Conservation (phyloP, 106 monocot genomes). For the Alisma plantagoaquatica region DNA sequence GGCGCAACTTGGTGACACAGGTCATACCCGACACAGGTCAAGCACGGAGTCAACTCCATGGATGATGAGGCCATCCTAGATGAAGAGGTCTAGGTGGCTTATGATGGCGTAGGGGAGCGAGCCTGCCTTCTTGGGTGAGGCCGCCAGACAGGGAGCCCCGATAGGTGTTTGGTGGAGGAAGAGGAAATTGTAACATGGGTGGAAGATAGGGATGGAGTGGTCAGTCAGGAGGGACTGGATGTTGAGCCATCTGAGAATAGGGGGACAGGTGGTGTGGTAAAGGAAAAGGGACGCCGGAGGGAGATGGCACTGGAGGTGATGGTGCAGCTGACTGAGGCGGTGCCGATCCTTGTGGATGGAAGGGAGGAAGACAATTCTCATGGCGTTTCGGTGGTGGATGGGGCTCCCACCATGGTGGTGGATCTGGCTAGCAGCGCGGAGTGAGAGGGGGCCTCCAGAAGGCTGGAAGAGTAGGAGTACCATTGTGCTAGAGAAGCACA, state of each 20-base stretch:
- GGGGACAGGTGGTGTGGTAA: not conserved
- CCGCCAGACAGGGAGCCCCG: not conserved
- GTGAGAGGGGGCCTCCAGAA: not conserved
- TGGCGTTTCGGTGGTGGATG: not conserved
- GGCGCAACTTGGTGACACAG: slow-evolving; percentile 4
- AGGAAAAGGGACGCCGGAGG: not conserved
- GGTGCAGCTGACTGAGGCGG: not conserved
- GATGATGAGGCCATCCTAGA: slow-evolving; percentile 1
- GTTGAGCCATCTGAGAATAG: not conserved
- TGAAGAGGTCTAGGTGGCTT: slow-evolving; percentile 6
- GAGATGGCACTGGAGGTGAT: not conserved
- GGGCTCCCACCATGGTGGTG: too few species aligned
- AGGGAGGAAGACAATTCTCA: not conserved
- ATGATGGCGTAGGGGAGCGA: slow-evolving; percentile 3
- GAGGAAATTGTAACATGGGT: not conserved
- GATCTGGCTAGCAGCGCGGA: not conserved
- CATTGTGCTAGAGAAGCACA: not conserved
- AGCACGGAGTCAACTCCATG: slow-evolving; percentile 11
- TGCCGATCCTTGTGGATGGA: not conserved
- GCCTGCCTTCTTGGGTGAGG: not conserved
- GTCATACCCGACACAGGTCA: not conserved
- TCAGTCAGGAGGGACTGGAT: not conserved
- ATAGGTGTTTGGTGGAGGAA: not conserved
- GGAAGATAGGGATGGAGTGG: not conserved
- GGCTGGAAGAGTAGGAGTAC: not conserved